A percentile compares a stretch with the other conserved stretches of the same genome.
Conservation (phyloP, 441 rosid species). For the Syzygium malaccense region DNA sequence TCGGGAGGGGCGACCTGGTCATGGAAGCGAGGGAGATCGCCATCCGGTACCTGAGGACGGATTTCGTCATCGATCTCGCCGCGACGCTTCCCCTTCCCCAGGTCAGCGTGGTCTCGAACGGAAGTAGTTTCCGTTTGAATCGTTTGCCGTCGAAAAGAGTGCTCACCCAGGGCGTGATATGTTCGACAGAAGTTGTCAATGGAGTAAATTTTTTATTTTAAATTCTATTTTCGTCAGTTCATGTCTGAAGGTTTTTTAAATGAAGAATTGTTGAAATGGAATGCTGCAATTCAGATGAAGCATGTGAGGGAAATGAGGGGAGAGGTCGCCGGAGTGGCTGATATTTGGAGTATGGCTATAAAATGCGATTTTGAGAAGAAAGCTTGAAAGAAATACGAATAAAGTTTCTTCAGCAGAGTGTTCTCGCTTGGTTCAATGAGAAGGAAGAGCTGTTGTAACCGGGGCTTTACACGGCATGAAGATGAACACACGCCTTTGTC, state of each 20-base stretch:
- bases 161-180: not conserved
- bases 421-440: not conserved
- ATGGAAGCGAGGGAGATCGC: constrained; percentile 64
- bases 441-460: not conserved
- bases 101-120: constrained; percentile 16
- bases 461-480: not conserved
- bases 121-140: not conserved
- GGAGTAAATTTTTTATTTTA: not conserved
- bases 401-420: not conserved
- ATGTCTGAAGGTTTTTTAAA: not conserved
- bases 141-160: not conserved
- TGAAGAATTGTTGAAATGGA: not conserved
- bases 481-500: not conserved
- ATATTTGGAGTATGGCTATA: not conserved
- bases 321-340: not conserved
- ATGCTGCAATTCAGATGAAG: not conserved
- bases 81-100: constrained; percentile 94
- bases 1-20: constrained; percentile 89
- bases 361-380: not conserved
- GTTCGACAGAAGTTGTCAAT: not conserved
- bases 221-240: no score
- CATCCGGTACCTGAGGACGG: constrained; percentile 51
- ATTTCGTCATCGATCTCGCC: constrained; percentile 57
- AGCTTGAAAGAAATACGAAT: not conserved
- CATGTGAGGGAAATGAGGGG: not conserved